Evolutionary conservation across 345 rosid genomes (phyloP), one percentile per base, ranked within the genome.

Genomic region (Ceriops tagal): DNA sequence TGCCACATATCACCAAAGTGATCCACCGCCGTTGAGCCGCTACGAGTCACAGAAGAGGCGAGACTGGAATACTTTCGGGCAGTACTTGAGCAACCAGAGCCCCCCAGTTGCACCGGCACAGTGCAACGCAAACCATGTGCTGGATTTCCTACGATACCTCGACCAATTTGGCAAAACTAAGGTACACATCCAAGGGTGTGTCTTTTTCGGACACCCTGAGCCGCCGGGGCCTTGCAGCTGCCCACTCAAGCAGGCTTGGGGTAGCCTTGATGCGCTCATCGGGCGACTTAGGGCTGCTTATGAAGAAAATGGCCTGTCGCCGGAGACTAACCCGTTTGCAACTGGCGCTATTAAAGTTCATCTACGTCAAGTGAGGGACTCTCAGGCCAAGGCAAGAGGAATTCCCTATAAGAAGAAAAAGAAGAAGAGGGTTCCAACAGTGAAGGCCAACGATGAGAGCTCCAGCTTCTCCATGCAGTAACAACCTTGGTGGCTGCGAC

Each of bases 41-140:
- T 92, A 92, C 65, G 96, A 89, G 74, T 88, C 96, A 3, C 97
- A 92, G 58, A 91, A 91, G 70, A 68, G 96, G 49, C 62, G 97
- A 73, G 97, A 91, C n/a, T 91, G 97, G 97, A 89, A 87, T 73
- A 91, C 97, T 73, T 91, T 91, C 61, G 88, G 96, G 9, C 97
- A 91, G 81, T 89, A 86, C 81, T 68, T 92, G 21, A 86, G 96
- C 67, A 92, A 92, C 78, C 97, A 86, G 56, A 82, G 90, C 20
- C 97, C 97, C 1, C 96, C 97, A 3, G 90, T 92, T 5, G 80
- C 85, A 15, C 71, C 88, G 58, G 78, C 96, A 3, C 88, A 85
- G 78, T 89, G 92, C 74, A 82, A 77, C 68, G 66, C 92, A 0
- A 82, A 79, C 64, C 86, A 89, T n/a, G 92, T 92, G 21, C 89